Conservation (phyloP, 2,329 filamentous ascomycete genomes). For the Acarospora socialis region DNA sequence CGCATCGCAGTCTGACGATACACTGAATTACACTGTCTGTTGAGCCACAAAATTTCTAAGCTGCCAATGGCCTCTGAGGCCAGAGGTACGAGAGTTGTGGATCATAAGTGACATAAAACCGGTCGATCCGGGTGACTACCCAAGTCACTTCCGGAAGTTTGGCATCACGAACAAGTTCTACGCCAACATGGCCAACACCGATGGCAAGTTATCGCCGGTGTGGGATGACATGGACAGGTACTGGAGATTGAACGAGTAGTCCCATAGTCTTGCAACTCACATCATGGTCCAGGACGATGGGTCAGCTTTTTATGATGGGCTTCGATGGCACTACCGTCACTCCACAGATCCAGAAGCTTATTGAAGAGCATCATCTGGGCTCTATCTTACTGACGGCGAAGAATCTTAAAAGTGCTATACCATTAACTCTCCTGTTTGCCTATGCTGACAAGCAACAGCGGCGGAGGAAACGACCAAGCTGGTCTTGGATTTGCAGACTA, state of each 20-base stretch:
- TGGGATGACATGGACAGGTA: conserved; percentile 11
- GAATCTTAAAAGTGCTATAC: conserved; percentile 50
- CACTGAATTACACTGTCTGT: too few relatives aligned
- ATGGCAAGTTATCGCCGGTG: too few relatives aligned
- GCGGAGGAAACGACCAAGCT: conserved; percentile 79
- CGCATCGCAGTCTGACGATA: too few relatives aligned
- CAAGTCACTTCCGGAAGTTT: too few relatives aligned
- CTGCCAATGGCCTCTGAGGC: too few relatives aligned
- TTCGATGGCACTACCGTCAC: conserved; percentile 51
- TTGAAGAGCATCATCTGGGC: conserved; percentile 62
- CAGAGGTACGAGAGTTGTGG: too few relatives aligned
- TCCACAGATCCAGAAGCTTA: conserved; percentile 47
- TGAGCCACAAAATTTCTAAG: too few relatives aligned
- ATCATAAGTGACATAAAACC: too few relatives aligned
- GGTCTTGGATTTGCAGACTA: conserved; percentile 81
- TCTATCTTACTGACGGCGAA: conserved; percentile 59
- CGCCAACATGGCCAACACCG: not conserved
- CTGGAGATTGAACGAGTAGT: not conserved
- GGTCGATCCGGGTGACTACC: too few relatives aligned
- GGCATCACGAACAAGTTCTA: not conserved
- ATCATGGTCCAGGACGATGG: conserved; percentile 24
- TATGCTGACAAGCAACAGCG: conserved; percentile 37
- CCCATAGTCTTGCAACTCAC: conserved; percentile 10
- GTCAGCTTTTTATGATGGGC: conserved; percentile 52
- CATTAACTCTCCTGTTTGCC: not conserved